Conservation (phyloP, 768 basidiomycete species). For the Baorangia bicolor region DNA sequence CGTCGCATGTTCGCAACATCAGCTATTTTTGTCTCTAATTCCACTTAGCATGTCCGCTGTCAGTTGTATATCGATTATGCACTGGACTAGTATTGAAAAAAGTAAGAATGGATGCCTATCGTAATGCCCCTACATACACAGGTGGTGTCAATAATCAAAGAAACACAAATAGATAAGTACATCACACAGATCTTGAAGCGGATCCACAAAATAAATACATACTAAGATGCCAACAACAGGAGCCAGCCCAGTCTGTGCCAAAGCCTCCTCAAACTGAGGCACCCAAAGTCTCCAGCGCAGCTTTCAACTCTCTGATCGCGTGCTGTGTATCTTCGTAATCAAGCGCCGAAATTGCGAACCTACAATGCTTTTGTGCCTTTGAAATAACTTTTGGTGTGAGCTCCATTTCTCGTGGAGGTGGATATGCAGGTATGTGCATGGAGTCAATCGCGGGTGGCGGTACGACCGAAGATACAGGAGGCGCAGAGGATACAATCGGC, state of each 20-base stretch:
- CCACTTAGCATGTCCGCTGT: background rate
- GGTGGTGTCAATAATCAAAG: background rate
- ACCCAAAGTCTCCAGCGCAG: constrained; percentile 69
- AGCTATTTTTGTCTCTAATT: background rate
- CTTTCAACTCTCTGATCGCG: constrained; percentile 77
- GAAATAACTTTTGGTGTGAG: constrained; percentile 66
- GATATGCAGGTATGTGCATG: constrained; percentile 18
- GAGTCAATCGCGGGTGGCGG: background rate
- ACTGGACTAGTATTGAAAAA: constrained; percentile 1
- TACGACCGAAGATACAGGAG: background rate
- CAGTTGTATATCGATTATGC: background rate
- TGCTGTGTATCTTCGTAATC: constrained; percentile 93
- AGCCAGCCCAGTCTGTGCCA: constrained; percentile 2
- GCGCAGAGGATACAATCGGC: constrained; percentile 3
- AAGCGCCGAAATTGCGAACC: constrained; percentile 90
- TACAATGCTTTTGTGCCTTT: constrained; percentile 87
- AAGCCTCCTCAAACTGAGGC: constrained; percentile 34
- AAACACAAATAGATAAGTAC: background rate
- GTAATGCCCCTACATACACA: background rate
- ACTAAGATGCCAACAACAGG: background rate
- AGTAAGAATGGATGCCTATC: background rate
- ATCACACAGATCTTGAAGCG: background rate
- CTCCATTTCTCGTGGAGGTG: constrained; percentile 33
- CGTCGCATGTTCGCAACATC: background rate
- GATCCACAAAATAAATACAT: constrained; percentile 5